A percentile compares a stretch with the other conserved stretches of the same genome.
These are phyloP conservation scores for Tricladium varicosporioides DNA, from an alignment of 2,329 filamentous ascomycete genomes.

Conservation along the genomic window DNA sequence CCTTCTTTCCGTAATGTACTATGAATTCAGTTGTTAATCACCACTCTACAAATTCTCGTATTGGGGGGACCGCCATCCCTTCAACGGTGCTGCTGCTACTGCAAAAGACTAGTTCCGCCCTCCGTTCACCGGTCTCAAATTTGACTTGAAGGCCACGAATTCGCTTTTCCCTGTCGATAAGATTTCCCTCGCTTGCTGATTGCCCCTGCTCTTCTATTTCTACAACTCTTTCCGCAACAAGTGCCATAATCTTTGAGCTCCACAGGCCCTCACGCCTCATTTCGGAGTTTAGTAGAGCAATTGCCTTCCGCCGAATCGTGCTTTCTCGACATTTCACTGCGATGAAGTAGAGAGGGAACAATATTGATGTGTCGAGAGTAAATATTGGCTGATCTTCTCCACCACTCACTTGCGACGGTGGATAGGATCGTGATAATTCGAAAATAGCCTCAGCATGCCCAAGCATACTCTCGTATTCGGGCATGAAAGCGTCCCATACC, in stretches of 20 bases:
- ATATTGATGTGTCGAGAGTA: constrained; percentile 58
- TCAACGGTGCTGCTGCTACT: not conserved
- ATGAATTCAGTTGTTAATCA: not conserved
- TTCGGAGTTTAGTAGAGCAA: constrained; percentile 56
- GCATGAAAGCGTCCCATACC: constrained; percentile 10
- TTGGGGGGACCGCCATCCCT: not conserved
- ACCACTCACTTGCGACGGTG: not conserved
- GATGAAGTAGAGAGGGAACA: constrained; percentile 61
- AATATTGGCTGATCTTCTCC: constrained; percentile 37
- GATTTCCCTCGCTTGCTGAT: not conserved
- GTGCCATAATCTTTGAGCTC: not conserved
- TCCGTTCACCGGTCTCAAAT: not conserved
- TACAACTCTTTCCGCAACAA: not conserved
- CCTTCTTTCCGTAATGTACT: too few species aligned
- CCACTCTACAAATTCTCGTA: not conserved
- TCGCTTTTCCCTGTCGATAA: not conserved
- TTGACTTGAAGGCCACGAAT: not conserved
- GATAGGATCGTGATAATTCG: not conserved
- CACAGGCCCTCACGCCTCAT: constrained; percentile 53
- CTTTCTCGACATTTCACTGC: constrained; percentile 61
- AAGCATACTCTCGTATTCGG: constrained; percentile 8
- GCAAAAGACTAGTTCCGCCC: not conserved
- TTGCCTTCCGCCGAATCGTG: constrained; percentile 54
- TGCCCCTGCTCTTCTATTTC: not conserved
- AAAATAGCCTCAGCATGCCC: constrained; percentile 1